These are phyloP conservation scores for Rhodofomes roseus DNA, from an alignment of 1,284 basidiomycete genomes.

Conservation along the genomic window DNA sequence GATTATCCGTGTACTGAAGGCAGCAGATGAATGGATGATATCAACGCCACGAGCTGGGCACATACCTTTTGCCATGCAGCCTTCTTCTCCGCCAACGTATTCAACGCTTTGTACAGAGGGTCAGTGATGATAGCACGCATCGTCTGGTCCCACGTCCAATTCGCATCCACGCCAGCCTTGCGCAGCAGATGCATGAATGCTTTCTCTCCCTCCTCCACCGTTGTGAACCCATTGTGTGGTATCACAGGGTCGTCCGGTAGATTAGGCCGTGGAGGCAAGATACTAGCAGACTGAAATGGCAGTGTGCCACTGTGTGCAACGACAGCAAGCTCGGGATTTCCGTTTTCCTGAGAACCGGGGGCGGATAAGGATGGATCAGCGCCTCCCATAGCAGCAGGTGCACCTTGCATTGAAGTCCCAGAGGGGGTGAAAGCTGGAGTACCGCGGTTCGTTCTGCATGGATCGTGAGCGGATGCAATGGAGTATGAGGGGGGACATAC, in stretches of 20 bases:
- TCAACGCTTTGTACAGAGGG: slow-evolving; percentile 93
- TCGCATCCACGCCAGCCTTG: slow-evolving; percentile 85
- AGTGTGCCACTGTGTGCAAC: slow-evolving; percentile 49
- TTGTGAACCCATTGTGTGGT: slow-evolving; percentile 84
- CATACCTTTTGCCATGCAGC: slow-evolving; percentile 84
- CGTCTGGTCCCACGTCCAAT: slow-evolving; percentile 97
- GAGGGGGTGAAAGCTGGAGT: slow-evolving; percentile 14
- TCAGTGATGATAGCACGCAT: slow-evolving; percentile 98
- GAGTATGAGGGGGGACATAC: slow-evolving; percentile 6
- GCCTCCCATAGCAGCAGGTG: slow-evolving; percentile 30
- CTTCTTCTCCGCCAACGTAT: slow-evolving; percentile 93
- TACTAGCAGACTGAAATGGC: slow-evolving; percentile 53
- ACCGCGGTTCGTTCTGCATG: slow-evolving; percentile 13
- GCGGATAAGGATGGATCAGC: slow-evolving; percentile 32
- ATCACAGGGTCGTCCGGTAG: slow-evolving; percentile 82
- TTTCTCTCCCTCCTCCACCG: slow-evolving; percentile 86
- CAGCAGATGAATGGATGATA: too few relatives aligned
- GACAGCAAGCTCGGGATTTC: slow-evolving; percentile 39
- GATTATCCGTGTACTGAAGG: slow-evolving; percentile 72
- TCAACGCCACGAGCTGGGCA: background rate
- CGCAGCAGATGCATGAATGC: slow-evolving; percentile 89
- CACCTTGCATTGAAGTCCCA: slow-evolving; percentile 26
- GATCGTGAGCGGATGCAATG: background rate
- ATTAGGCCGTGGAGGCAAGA: slow-evolving; percentile 71
- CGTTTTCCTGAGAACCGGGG: slow-evolving; percentile 36